phyloP scores from a whole-genome alignment of 2,329 filamentous ascomycete species.

The Fusarium siculi region DNA sequence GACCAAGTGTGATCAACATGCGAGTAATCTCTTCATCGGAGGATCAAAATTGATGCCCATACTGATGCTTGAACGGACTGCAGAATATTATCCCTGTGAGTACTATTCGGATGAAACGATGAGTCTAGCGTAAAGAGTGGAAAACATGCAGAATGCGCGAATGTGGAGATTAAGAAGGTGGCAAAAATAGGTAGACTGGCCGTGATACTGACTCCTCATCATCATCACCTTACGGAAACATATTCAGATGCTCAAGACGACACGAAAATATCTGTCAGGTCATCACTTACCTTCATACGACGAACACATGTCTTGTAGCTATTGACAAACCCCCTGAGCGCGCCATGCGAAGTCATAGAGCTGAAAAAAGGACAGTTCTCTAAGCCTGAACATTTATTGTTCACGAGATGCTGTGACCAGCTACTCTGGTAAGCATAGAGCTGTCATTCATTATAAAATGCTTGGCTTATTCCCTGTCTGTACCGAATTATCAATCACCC shows the following conservation, averaged over 20 bases:
- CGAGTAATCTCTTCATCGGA: fast-evolving
- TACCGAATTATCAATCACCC: not conserved
- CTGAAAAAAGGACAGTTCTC: no score
- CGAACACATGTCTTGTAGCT: fast-evolving
- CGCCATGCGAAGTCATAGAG: not conserved
- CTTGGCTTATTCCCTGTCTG: no score
- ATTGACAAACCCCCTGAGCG: not conserved
- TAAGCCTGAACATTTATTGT: not conserved
- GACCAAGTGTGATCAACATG: not conserved
- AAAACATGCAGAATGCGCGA: fast-evolving
- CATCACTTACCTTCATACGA: not conserved
- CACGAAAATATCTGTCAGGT: no score
- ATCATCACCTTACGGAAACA: not conserved
- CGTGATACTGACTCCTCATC: not conserved
- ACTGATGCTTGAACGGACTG: not conserved
- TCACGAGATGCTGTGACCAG: no score
- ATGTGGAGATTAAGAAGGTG: fast-evolving
- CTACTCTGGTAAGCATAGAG: fast-evolving
- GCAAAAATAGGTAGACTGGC: fast-evolving
- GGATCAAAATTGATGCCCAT: fast-evolving
- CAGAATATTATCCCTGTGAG: no score
- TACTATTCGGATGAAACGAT: fast-evolving
- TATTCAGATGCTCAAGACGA: not conserved
- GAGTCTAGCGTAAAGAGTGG: not conserved
- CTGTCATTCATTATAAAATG: not conserved